Base-by-base conservation (phyloP, 176 grass and related monocot species). In the Eragrostis curvula region DNA sequence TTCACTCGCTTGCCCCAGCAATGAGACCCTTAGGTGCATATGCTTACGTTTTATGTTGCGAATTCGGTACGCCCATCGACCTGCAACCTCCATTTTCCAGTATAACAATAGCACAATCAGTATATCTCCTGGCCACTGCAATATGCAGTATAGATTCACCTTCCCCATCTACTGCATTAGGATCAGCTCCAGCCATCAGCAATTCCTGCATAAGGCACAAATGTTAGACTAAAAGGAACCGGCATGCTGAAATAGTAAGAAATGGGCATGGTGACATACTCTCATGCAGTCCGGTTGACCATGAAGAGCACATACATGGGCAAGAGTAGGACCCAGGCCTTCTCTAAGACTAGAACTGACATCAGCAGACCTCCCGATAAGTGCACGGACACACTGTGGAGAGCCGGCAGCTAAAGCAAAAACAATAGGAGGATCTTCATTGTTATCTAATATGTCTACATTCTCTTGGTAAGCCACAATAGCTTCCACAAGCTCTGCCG, bases 261-360 rank as follows among this genome's bases (percentile, higher is more conserved):
- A 28, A 20, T 77, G 58, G 62, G 53, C 67, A 74, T 43, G 70
- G 85, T 76, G n/a, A 39, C 89, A 15, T 65, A 99, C 96, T 53
- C 64, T 55, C 96, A 99, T 99, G 87, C 96, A 99, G 75, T 99
- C 96, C 44, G 96, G 96, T 77, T 99, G 88, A 73, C 96, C 96
- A 88, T 99, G 90, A 87, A 88, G 92, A 88, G 96, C 96, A 92
- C 96, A 99, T 55, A 99, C 66, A 88, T 99, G 96, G 42, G 89
- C 80, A 90, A 99, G 89, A 80, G 89, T 93, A 85, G 93, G 93
- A 79, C 96, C 85, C 55, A 88, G 85, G 51, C 91, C 93, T 77
- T 93, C 96, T 91, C 89, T 90, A 42, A 96, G 82, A 59, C 87
- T 92, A 65, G 81, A 96, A 86, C 85, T 79, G 82, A 96, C 87